These are phyloP conservation scores for Pulveroboletus sp. DNA, from an alignment of 768 basidiomycete genomes.

Conservation along the genomic window DNA sequence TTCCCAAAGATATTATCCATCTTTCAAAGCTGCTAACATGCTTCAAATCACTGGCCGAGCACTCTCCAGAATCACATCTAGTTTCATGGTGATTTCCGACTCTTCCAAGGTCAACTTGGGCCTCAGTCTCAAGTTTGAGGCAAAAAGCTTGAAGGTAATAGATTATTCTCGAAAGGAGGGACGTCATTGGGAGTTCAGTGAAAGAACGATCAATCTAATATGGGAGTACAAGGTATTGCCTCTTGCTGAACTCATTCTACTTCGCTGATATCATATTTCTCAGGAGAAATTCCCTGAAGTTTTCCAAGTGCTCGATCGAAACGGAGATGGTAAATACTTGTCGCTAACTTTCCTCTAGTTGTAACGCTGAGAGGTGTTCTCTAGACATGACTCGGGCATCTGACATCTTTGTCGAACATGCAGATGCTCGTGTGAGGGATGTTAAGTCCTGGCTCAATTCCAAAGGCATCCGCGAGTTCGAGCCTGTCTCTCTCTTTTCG, in stretches of 20 bases:
- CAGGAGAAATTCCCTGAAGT: conserved; percentile 82
- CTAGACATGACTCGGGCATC: conserved; percentile 72
- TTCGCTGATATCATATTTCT: too few relatives aligned
- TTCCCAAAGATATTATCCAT: conserved; percentile 65
- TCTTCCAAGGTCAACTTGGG: conserved; percentile 85
- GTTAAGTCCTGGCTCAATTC: conserved; percentile 82
- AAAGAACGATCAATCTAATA: conserved; percentile 78
- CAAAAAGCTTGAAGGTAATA: conserved; percentile 87
- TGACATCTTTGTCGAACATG: conserved; percentile 53
- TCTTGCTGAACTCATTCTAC: too few relatives aligned
- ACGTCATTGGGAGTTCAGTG: conserved; percentile 89
- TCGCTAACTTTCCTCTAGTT: background rate
- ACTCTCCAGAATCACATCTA: conserved; percentile 87
- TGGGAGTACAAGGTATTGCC: conserved; percentile 70
- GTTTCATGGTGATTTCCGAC: conserved; percentile 82
- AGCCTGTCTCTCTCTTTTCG: conserved; percentile 87
- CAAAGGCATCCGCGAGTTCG: conserved; percentile 85
- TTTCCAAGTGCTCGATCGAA: conserved; percentile 64
- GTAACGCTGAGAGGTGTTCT: background rate
- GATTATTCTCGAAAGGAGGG: conserved; percentile 87
- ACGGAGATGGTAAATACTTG: conserved; percentile 56
- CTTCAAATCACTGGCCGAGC: conserved; percentile 74
- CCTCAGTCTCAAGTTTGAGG: conserved; percentile 94
- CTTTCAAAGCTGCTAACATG: conserved; percentile 72
- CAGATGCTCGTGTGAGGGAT: conserved; percentile 70